Percentiles rank a stretch among this genome's conserved stretches.
phyloP scores from a whole-genome alignment of 2,329 filamentous ascomycete species.

The Apiospora malaysiana region DNA sequence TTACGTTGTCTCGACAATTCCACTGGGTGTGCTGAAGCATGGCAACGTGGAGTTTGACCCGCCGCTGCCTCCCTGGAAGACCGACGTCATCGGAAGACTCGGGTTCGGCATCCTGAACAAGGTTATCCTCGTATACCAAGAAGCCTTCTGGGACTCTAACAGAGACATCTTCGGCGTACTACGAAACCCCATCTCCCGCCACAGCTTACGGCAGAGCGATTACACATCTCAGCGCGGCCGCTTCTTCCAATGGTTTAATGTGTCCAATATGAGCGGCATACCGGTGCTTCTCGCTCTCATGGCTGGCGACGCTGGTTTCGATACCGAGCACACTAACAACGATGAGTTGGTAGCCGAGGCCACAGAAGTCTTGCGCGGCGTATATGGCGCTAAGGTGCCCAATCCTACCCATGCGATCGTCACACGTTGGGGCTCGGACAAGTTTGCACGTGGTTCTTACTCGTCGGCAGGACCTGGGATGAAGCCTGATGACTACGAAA shows the following conservation, averaged over 20 bases:
- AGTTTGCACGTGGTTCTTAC: constrained; percentile 92
- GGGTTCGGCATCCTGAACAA: constrained; percentile 97
- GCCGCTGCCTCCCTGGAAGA: constrained; percentile 86
- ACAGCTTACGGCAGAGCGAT: constrained; percentile 78
- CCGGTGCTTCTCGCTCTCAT: constrained; percentile 90
- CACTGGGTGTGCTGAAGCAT: constrained; percentile 90
- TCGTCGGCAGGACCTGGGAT: constrained; percentile 89
- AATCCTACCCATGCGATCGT: constrained; percentile 84
- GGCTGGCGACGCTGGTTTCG: constrained; percentile 92
- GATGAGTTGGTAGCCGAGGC: constrained; percentile 81
- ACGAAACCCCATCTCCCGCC: constrained; percentile 70
- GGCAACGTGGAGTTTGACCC: constrained; percentile 84
- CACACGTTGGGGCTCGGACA: constrained; percentile 90
- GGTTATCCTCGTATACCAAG: constrained; percentile 86
- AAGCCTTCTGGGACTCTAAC: constrained; percentile 87
- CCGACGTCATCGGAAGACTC: constrained; percentile 77
- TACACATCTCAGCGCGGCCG: constrained; percentile 83
- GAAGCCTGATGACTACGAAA: constrained; percentile 85
- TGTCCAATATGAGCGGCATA: constrained; percentile 84
- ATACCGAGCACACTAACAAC: constrained; percentile 80
- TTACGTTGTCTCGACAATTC: constrained; percentile 86
- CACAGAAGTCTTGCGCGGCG: constrained; percentile 74
- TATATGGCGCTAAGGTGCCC: constrained; percentile 76
- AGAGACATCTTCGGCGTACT: constrained; percentile 95
- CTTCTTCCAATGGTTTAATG: constrained; percentile 98